These are phyloP conservation scores for Phoma sp. DNA, from an alignment of 2,329 filamentous ascomycete genomes.

Conservation along the genomic window DNA sequence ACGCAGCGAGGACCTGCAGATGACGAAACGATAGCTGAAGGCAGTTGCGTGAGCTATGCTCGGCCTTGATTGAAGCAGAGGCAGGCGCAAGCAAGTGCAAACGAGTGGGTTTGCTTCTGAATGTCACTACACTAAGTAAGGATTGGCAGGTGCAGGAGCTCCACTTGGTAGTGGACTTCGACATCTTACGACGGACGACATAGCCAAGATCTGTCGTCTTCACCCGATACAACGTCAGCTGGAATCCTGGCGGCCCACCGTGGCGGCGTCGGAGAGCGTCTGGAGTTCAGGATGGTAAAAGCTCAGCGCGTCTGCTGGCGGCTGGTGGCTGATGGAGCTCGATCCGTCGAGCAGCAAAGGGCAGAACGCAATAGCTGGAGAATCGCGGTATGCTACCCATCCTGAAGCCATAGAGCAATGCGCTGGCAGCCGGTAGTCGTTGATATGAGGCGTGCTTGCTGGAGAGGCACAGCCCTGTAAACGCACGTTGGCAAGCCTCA, in stretches of 20 bases:
- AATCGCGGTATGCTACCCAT: constrained; percentile 21
- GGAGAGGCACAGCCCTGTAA: constrained; percentile 33
- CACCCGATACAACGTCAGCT: constrained; percentile 25
- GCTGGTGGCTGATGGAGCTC: constrained; percentile 26
- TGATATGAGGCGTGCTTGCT: constrained; percentile 26
- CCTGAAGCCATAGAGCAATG: constrained; percentile 28
- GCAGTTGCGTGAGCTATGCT: constrained; percentile 9
- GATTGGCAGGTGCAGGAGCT: constrained; percentile 20
- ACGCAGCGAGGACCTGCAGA: constrained; percentile 30
- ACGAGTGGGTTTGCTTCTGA: constrained; percentile 5
- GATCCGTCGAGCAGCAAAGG: constrained; percentile 18
- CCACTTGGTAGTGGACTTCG: constrained; percentile 18
- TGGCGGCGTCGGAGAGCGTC: constrained; percentile 28
- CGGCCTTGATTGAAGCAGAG: background rate
- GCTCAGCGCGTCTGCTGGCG: constrained; percentile 24
- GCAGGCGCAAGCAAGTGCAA: background rate
- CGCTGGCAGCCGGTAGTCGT: constrained; percentile 32
- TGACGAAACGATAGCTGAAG: constrained; percentile 28
- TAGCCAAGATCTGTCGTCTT: constrained; percentile 19
- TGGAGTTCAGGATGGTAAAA: constrained; percentile 1
- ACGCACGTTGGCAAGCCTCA: constrained; percentile 10
- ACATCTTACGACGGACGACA: constrained; percentile 15
- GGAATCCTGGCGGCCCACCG: constrained; percentile 25
- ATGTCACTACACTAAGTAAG: constrained; percentile 9
- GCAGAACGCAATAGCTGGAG: constrained; percentile 12